Evolutionary conservation across 202 grass and related monocot species (phyloP), one percentile per base, ranked within the genome.

Genomic region (Carex arenaria): DNA sequence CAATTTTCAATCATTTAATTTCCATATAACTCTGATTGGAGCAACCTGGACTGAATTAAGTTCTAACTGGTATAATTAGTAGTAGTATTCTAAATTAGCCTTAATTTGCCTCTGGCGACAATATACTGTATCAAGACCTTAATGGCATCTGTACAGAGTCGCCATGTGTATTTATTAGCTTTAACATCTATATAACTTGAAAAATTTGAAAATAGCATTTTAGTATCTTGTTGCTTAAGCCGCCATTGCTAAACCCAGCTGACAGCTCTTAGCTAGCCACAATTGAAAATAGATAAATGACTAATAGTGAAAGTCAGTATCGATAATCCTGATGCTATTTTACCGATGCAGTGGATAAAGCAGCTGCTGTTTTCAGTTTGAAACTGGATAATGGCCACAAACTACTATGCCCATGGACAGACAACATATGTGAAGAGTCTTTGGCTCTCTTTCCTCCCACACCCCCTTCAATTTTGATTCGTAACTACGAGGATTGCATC

Each of bases 341-440:
- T 22, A 78, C 40, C 13, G 66, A 34, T 99, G 83, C 88, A 99
- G 96, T 99, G 90, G 96, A 99, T 82, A 99, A 96, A 86, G 93
- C 89, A 68, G 96, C 93, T 79, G 85, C 91, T 77, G 96, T 99
- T 81, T 96, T 99, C 81, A 96, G 93, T 80, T 85, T 99, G 85
- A 95, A 99, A 67, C 74, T 96, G 67, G 93, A 99, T 84, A 89
- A 20, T 88, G 92, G 96, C 19, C 96, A 99, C 78, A 99, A 95
- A 85, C 81, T 96, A 53, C 90, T 99, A 3, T 99, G 96, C 80
- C 96, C 96, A 10, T 99, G 96, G 96, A 94, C 94, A 72, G 89
- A 96, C 64, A 99, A 99, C 79, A 93, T 90, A 86, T 99, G 96
- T 84, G 96, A 99, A 87, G 96, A 94, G 81, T 87, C 88, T n/a